Evolutionary conservation across 2,329 filamentous ascomycete genomes (phyloP).

Genomic region (Aspergillus arachidicola): DNA sequence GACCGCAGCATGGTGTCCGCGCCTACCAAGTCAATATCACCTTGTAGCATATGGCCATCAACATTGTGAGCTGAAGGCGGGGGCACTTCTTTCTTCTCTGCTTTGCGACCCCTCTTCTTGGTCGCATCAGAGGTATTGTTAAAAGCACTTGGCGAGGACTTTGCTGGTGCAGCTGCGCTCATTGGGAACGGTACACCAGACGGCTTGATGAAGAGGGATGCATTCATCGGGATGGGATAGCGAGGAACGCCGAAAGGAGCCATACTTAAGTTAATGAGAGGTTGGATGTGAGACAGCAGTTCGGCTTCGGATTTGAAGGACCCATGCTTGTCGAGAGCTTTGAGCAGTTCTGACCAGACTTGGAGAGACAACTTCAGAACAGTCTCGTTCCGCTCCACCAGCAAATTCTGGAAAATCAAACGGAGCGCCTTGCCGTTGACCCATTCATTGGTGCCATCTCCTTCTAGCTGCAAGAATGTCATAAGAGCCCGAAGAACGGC

Average conservation of each 20-base stretch:
- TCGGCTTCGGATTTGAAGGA: conserved; percentile 69
- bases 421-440: conserved; percentile 86
- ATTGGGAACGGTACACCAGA: conserved; percentile 81
- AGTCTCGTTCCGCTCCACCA: conserved; percentile 86
- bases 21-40: conserved; percentile 92
- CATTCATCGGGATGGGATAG: conserved; percentile 90
- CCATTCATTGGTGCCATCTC: conserved; percentile 81
- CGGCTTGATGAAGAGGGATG: conserved; percentile 84
- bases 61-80: conserved; percentile 82
- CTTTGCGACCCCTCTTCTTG: conserved; percentile 77
- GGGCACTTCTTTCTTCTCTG: conserved; percentile 76
- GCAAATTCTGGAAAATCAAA: conserved; percentile 89
- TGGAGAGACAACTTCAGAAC: conserved; percentile 82
- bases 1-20: conserved; percentile 86
- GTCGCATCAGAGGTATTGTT: conserved; percentile 61
- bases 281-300: conserved; percentile 72
- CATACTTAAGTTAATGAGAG: conserved; percentile 81
- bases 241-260: conserved; percentile 91
- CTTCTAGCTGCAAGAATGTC: conserved; percentile 87
- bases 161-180: conserved; percentile 37
- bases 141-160: conserved; percentile 47
- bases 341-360: conserved; percentile 80
- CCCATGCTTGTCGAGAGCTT: conserved; percentile 63
- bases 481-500: conserved; percentile 90
- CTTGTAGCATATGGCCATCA: conserved; percentile 96